phyloP scores from a whole-genome alignment of 768 basidiomycete genomes.

The Cubamyces lactineus region DNA sequence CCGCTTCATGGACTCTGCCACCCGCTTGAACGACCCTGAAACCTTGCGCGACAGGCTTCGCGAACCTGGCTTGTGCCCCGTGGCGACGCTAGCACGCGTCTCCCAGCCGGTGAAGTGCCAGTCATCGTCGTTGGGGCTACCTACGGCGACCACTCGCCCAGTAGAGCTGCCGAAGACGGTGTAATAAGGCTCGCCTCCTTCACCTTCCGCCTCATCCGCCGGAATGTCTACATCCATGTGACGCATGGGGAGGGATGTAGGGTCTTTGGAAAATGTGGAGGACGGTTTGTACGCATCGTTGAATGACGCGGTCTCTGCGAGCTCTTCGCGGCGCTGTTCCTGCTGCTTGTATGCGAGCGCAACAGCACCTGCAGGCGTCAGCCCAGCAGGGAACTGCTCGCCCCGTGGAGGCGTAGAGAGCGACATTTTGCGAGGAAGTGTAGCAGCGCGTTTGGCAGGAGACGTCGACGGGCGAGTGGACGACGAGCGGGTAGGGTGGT shows the following conservation, averaged over 20 bases:
- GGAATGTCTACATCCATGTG: constrained; percentile 5
- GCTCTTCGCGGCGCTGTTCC: constrained; percentile 36
- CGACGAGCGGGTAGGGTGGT: not conserved
- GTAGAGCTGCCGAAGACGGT: constrained; percentile 55
- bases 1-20: constrained; percentile 23
- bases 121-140: constrained; percentile 45
- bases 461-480: constrained; percentile 5
- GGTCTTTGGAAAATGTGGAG: not conserved
- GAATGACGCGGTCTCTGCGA: constrained; percentile 34
- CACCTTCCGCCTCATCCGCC: constrained; percentile 29
- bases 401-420: not conserved
- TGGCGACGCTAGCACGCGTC: constrained; percentile 5
- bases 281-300: constrained; percentile 29
- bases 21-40: constrained; percentile 39
- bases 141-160: constrained; percentile 48
- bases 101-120: constrained; percentile 27
- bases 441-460: not conserved
- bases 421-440: constrained; percentile 11
- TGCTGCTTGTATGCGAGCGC: constrained; percentile 54
- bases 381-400: constrained; percentile 4
- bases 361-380: constrained; percentile 52
- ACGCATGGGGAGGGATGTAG: constrained; percentile 7
- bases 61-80: constrained; percentile 3
- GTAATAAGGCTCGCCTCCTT: constrained; percentile 50
- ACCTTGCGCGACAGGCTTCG: constrained; percentile 40